These are phyloP conservation scores for Prototheca stagnorum DNA, from an alignment of 163 green algal species.

Conservation along the genomic window DNA sequence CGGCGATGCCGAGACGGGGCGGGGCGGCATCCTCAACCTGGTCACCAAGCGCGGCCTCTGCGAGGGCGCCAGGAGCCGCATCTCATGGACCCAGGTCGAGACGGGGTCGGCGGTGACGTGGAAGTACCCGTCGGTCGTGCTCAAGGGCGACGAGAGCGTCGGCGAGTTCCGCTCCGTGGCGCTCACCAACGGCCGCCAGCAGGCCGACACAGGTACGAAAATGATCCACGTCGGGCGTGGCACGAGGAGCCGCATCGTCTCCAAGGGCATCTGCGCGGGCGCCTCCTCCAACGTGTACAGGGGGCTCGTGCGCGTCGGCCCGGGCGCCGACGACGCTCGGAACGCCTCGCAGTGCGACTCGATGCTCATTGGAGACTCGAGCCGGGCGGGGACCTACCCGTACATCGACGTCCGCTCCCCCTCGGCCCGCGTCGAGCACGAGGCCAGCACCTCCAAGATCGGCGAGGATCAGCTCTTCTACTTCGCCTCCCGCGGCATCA, in stretches of 20 bases:
- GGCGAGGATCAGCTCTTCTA: conserved; percentile 99
- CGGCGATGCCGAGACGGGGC: conserved; percentile 64
- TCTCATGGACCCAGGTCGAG: conserved; percentile 98
- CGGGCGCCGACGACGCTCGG: conserved; percentile 48
- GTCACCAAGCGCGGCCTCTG: conserved; percentile 98
- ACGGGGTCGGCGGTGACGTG: conserved; percentile 95
- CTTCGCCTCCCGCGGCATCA: conserved; percentile 93
- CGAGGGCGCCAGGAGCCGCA: conserved; percentile 77
- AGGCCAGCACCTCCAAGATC: conserved; percentile 95
- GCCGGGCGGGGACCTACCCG: conserved; percentile 92
- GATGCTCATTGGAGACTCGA: conserved; percentile 97
- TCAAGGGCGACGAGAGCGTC: conserved; percentile 82
- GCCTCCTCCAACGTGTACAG: conserved; percentile 63
- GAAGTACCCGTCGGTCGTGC: conserved; percentile 93
- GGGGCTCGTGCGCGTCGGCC: conserved; percentile 40
- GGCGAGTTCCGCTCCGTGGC: conserved; percentile 98
- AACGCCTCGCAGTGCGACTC: conserved; percentile 98
- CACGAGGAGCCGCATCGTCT: conserved; percentile 90
- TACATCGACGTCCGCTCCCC: conserved; percentile 95
- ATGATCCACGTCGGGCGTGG: conserved; percentile 98
- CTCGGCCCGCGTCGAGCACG: conserved; percentile 85
- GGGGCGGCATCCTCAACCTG: conserved; percentile 99
- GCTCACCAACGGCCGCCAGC: conserved; percentile 93
- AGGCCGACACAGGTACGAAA: conserved; percentile 87
- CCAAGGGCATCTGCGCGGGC: conserved; percentile 93